Evolutionary conservation across 495 filamentous ascomycete genomes (phyloP), one percentile per base, ranked within the genome.

Genomic region (Tuber brumale): DNA sequence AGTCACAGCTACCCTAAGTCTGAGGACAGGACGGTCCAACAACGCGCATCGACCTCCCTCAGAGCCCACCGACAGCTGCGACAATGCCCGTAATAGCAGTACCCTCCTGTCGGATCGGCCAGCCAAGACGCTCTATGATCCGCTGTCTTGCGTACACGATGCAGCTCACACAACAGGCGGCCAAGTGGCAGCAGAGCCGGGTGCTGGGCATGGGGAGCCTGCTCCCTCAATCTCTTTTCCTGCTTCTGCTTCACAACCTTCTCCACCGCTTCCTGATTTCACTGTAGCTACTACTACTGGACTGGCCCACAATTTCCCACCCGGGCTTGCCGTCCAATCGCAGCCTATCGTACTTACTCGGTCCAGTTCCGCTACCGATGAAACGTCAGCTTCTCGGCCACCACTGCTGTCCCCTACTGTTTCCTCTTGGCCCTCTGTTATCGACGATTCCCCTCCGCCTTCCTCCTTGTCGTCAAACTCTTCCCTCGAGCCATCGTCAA

Each of bases 41-140:
- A 35, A 18, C 57, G 16, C 57, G 57, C 57, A 66, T 66, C 57
- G 57, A 66, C 57, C 57, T 66, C 57, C 57, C 57, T 66, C 57
- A 35, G 57, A 35, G 57, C 31, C 57, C 57, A 66, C 57, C 14
- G 35, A 35, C 57, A 66, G 57, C 27, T 66, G 57, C 57, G 57
- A 66, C 57, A 66, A 66, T 66, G 57, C 57, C 57, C 57, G 57
- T 66, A 66, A 66, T 66, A 35, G 57, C 57, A 66, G 27, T 35
- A 66, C 57, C 57, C 57, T 66, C 27, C 27, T 66, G 57, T 66
- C 57, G 27, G 57, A 66, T 66, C 57, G 57, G 57, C 57, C 14
- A 66, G 57, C 57, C 57, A 66, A 35, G 57, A 66, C n/a, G 27
- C 27, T 35, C 27, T 12, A 66, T 66, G 27, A 66, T 66, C 57